Conservation (phyloP, 129 eudicot genomes). For the Tagetes patula region DNA sequence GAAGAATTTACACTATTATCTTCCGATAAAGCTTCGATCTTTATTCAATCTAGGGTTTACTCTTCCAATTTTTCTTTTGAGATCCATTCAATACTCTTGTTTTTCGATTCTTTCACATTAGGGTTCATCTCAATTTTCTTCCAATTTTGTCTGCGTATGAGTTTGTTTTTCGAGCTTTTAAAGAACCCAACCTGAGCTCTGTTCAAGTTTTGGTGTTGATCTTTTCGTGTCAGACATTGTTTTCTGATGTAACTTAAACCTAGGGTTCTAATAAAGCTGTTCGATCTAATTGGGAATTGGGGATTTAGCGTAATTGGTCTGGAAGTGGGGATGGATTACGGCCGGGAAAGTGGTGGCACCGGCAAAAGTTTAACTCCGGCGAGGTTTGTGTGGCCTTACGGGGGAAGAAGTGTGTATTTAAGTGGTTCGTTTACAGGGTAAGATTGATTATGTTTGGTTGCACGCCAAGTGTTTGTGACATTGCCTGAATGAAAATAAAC, state of each 20-base stretch:
- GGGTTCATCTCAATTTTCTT: conserved; percentile 3
- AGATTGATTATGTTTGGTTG: conserved; percentile 28
- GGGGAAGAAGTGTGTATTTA: conserved; percentile 79
- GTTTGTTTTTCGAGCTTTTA: conserved; percentile 2
- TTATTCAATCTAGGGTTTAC: conserved; percentile 25
- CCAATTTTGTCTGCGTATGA: not conserved
- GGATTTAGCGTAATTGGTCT: conserved; percentile 20
- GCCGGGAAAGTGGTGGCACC: conserved; percentile 47
- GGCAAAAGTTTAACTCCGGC: conserved; percentile 60
- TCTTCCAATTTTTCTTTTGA: not conserved
- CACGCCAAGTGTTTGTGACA: conserved; percentile 20
- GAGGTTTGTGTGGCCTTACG: conserved; percentile 92
- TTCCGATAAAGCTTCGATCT: conserved; percentile 26
- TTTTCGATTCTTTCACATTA: conserved; percentile 22
- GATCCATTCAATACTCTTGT: conserved; percentile 25
- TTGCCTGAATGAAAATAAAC: not conserved
- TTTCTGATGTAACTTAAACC: conserved; percentile 20
- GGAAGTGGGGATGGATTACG: conserved; percentile 52
- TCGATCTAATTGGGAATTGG: conserved; percentile 23
- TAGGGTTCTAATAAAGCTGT: conserved; percentile 9
- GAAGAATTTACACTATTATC: conserved; percentile 12
- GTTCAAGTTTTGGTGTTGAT: not conserved
- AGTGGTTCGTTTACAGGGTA: conserved; percentile 91
- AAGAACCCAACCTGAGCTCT: conserved; percentile 1
- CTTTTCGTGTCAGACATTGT: not conserved